Conservation (phyloP, 768 basidiomycete genomes). For the Cystobasidium tubakii region DNA sequence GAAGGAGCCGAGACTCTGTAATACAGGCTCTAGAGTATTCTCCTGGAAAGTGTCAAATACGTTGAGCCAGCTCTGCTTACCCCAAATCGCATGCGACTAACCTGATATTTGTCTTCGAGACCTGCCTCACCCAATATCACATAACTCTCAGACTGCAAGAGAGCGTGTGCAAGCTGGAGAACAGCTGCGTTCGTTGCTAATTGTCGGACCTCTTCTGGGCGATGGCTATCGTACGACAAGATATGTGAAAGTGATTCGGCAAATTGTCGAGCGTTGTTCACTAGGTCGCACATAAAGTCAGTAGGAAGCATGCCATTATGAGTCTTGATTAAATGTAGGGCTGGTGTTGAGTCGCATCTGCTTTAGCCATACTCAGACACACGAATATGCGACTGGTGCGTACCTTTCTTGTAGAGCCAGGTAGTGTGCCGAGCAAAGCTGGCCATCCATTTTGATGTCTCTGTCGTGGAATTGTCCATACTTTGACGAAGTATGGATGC, state of each 20-base stretch:
- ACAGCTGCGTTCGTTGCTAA: not conserved
- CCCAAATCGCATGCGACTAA: no score
- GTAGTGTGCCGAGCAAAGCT: not conserved
- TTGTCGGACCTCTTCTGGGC: not conserved
- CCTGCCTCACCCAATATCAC: not conserved
- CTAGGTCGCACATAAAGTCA: not conserved
- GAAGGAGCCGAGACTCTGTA: not conserved
- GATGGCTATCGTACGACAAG: not conserved
- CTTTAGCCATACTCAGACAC: no score
- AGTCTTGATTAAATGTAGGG: not conserved
- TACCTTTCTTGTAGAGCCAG: slow-evolving; percentile 23
- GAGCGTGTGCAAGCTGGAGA: not conserved
- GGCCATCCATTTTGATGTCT: not conserved
- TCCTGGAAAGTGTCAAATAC: not conserved
- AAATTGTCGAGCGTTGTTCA: not conserved
- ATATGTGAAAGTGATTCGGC: not conserved
- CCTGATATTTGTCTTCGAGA: no score
- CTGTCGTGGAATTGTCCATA: not conserved
- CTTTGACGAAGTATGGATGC: not conserved
- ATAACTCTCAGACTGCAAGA: no score
- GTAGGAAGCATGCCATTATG: not conserved
- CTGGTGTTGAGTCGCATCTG: not conserved
- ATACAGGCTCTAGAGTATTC: not conserved
- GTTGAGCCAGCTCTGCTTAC: no score
- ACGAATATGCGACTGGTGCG: no score